These are phyloP conservation scores for Chlorella sorokiniana DNA, from an alignment of 139 green algal genomes.

Conservation along the genomic window DNA sequence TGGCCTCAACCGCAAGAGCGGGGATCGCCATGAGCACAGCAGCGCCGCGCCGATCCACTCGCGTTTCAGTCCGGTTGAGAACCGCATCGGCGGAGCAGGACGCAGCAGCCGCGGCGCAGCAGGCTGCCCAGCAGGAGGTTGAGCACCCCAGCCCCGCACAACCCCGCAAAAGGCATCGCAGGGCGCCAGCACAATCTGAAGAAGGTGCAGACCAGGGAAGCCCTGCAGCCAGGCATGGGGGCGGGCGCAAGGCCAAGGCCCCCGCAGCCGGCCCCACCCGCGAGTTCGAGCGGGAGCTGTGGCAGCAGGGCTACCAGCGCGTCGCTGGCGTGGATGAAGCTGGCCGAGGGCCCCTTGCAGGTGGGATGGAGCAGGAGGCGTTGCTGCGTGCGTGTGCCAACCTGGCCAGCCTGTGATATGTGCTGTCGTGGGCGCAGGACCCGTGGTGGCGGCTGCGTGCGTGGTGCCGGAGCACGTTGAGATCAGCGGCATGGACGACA, in stretches of 20 bases:
- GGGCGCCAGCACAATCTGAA: not conserved
- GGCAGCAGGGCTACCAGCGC: conserved; percentile 56
- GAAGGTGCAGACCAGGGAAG: not conserved
- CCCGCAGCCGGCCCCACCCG: conserved; percentile 19
- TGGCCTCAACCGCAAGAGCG: not conserved
- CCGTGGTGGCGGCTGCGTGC: conserved; percentile 84
- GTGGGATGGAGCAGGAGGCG: conserved; percentile 22
- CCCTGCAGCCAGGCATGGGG: not conserved
- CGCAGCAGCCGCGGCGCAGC: not conserved
- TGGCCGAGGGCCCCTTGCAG: conserved; percentile 86
- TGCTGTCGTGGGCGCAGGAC: conserved; percentile 11
- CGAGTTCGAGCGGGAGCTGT: conserved; percentile 47
- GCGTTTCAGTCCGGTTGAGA: not conserved
- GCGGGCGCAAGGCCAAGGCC: not conserved
- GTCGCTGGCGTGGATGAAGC: conserved; percentile 87
- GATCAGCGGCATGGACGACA: conserved; percentile 62
- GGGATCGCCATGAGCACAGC: not conserved
- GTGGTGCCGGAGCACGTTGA: conserved; percentile 53
- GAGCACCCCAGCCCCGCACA: not conserved
- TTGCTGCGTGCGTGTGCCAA: not conserved
- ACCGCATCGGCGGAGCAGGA: not conserved
- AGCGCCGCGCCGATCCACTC: not conserved
- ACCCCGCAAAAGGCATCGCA: conserved; percentile 21
- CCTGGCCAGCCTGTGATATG: not conserved
- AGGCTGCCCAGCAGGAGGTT: not conserved